These are phyloP conservation scores for Gloeophyllum trabeum DNA, from an alignment of 768 basidiomycete species.

Conservation along the genomic window DNA sequence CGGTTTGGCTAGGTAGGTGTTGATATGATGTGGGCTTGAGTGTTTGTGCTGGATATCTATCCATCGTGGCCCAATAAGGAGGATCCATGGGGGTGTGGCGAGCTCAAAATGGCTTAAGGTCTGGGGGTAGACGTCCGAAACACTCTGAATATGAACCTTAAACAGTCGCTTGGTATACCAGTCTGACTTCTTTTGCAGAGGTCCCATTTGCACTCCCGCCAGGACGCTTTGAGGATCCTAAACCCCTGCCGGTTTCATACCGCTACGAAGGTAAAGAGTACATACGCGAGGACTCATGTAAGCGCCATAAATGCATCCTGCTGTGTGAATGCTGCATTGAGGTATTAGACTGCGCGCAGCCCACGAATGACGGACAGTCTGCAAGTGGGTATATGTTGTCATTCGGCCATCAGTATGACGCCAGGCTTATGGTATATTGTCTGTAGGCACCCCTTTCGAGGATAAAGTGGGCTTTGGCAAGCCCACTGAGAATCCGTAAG, in stretches of 20 bases:
- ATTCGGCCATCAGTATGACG: no score
- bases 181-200: conserved; percentile 27
- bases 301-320: conserved; percentile 13
- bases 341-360: conserved; percentile 45
- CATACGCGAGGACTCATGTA: conserved; percentile 44
- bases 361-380: conserved; percentile 53
- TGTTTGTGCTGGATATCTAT: neutral
- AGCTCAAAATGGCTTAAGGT: neutral
- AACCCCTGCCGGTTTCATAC: conserved; percentile 39
- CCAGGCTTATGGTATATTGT: neutral
- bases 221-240: conserved; percentile 50
- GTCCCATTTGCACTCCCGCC: conserved; percentile 65
- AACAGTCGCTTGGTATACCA: no score
- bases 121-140: neutral
- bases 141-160: no score
- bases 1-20: conserved; percentile 51
- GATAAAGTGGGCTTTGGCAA: conserved; percentile 57
- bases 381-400: conserved; percentile 21
- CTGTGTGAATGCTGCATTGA: neutral
- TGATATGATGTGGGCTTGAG: neutral
- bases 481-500: conserved; percentile 64
- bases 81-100: neutral
- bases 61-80: neutral
- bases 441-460: conserved; percentile 31
- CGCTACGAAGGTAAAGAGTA: conserved; percentile 52